These are phyloP conservation scores for Millerago galiae DNA, from an alignment of 805 yeast genomes.

Conservation along the genomic window DNA sequence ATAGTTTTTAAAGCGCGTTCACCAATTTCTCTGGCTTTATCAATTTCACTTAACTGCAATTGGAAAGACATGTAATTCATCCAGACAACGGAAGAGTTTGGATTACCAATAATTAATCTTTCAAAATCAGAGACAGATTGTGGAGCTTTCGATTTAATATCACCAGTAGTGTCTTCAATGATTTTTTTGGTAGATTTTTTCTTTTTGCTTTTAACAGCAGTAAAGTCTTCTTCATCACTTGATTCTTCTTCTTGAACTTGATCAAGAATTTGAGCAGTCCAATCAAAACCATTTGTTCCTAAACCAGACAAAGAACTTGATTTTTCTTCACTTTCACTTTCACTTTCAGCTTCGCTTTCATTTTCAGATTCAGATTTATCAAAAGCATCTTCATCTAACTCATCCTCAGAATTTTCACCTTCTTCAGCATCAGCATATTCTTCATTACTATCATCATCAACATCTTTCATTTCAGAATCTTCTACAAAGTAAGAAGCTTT, in stretches of 20 bases:
- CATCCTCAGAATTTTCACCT: slow-evolving; percentile 19
- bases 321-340: slow-evolving; percentile 24
- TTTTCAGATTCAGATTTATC: slow-evolving; percentile 21
- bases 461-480: slow-evolving; percentile 26
- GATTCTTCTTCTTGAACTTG: slow-evolving; percentile 60
- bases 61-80: slow-evolving; percentile 99
- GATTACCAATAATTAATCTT: slow-evolving; percentile 83
- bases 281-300: slow-evolving; percentile 84
- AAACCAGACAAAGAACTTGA: slow-evolving; percentile 42
- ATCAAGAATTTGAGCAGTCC: slow-evolving; percentile 88
- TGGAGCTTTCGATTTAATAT: slow-evolving; percentile 77
- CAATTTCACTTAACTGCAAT: slow-evolving; percentile 87
- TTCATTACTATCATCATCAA: slow-evolving; percentile 19
- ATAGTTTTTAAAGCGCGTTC: slow-evolving; percentile 89
- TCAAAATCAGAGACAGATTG: slow-evolving; percentile 91
- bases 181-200: slow-evolving; percentile 34
- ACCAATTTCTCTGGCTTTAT: slow-evolving; percentile 89
- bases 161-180: slow-evolving; percentile 79
- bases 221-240: slow-evolving; percentile 43
- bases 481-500: slow-evolving; percentile 79
- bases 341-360: slow-evolving; percentile 21
- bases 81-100: slow-evolving; percentile 92
- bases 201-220: slow-evolving; percentile 39
- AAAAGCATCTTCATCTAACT: slow-evolving; percentile 12
- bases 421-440: slow-evolving; percentile 22